These are phyloP conservation scores for Trichosanthes truncata DNA, from an alignment of 306 rosid genomes.

Conservation along the genomic window DNA sequence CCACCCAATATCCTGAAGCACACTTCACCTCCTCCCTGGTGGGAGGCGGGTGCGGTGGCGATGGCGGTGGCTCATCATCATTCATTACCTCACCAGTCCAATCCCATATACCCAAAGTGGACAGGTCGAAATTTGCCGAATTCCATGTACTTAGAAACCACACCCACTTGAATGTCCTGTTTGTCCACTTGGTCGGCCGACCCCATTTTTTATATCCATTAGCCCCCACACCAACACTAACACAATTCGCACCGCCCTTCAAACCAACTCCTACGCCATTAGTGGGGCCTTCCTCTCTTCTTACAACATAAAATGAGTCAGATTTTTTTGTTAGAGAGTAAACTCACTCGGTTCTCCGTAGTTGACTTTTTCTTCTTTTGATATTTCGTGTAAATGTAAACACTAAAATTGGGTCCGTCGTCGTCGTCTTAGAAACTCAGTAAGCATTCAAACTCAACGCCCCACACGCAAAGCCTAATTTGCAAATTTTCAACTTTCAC, in stretches of 20 bases:
- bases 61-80: not conserved
- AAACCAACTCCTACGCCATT: not conserved
- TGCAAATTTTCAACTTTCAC: not conserved
- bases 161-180: not conserved
- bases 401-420: not conserved
- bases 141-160: not conserved
- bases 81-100: not conserved
- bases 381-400: not conserved
- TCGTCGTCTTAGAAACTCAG: not conserved
- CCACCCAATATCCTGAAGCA: too few relatives aligned
- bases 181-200: not conserved
- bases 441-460: not conserved
- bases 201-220: not conserved
- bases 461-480: slow-evolving; percentile 2
- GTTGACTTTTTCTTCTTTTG: not conserved
- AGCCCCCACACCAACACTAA: not conserved
- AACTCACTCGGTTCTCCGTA: not conserved
- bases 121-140: not conserved
- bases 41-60: not conserved
- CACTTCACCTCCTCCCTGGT: too few relatives aligned
- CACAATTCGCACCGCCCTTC: not conserved
- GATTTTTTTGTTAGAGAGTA: too few relatives aligned
- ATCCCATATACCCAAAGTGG: not conserved
- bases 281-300: too few relatives aligned
- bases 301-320: too few relatives aligned